phyloP scores from a whole-genome alignment of 257 asterid genomes.

The Petunia secreta region DNA sequence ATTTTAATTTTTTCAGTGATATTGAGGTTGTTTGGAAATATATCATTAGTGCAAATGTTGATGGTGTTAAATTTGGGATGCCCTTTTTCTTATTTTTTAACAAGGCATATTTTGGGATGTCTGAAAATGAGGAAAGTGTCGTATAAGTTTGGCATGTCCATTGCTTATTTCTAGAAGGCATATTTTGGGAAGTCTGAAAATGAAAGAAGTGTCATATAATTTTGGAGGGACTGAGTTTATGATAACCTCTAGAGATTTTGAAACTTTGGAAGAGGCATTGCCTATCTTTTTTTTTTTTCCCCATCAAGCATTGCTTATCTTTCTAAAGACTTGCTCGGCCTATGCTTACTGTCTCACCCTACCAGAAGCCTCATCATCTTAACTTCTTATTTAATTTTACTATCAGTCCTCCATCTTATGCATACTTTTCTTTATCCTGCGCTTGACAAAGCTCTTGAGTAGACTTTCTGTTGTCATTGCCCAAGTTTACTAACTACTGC shows the following conservation, averaged over 20 bases:
- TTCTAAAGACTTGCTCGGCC: neutral
- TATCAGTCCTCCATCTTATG: neutral
- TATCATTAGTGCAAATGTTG: neutral
- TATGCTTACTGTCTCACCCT: neutral
- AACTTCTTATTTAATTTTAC: neutral
- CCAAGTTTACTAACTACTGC: too few species aligned
- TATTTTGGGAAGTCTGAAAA: too few species aligned
- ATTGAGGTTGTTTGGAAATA: neutral
- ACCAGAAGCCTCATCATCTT: neutral
- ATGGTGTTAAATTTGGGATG: neutral
- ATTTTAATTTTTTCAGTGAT: too few species aligned
- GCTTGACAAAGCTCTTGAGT: too few species aligned
- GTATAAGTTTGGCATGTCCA: too few species aligned
- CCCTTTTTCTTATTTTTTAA: neutral
- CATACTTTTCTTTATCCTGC: too few species aligned
- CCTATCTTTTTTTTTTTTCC: too few species aligned
- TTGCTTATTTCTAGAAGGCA: too few species aligned
- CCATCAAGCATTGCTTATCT: too few species aligned
- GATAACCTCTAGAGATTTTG: neutral
- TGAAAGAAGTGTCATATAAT: neutral
- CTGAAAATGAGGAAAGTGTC: too few species aligned
- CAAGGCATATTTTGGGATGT: neutral
- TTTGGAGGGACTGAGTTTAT: neutral
- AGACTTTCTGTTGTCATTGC: too few species aligned
- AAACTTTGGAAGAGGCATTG: neutral